These are phyloP conservation scores for Moesziomyces aphidis DNA, from an alignment of 1,284 basidiomycete species.

Conservation along the genomic window DNA sequence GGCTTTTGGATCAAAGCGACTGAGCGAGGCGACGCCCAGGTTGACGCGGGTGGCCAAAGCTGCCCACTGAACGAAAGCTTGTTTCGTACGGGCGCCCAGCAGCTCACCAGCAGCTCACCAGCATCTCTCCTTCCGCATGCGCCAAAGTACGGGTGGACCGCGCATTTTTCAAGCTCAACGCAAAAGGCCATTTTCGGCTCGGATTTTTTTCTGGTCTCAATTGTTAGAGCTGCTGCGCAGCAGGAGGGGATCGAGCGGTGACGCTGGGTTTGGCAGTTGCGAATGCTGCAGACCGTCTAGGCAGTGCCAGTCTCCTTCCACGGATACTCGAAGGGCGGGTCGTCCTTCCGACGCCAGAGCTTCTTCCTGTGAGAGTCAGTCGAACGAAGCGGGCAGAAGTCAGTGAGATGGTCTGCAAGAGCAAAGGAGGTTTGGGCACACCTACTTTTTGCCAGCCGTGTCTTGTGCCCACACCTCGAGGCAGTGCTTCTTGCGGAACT, in stretches of 20 bases:
- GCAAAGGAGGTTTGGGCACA: constrained; percentile 21
- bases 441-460: constrained; percentile 84
- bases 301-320: constrained; percentile 63
- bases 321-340: constrained; percentile 64
- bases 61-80: neutral
- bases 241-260: too few species aligned
- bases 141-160: neutral
- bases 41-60: neutral
- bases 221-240: too few species aligned
- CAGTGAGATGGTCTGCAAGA: neutral
- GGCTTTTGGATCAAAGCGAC: neutral
- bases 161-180: too few species aligned
- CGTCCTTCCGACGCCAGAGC: constrained; percentile 67
- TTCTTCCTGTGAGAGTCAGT: constrained; percentile 45
- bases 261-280: too few species aligned
- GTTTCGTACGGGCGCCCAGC: neutral
- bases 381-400: neutral
- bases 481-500: constrained; percentile 88
- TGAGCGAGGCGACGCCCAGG: neutral
- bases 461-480: constrained; percentile 82
- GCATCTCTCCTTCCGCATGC: neutral
- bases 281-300: neutral
- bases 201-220: too few species aligned
- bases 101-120: too few species aligned
- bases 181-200: too few species aligned